Conservation (phyloP, 257 asterid species). For the Solanum microdontum region DNA sequence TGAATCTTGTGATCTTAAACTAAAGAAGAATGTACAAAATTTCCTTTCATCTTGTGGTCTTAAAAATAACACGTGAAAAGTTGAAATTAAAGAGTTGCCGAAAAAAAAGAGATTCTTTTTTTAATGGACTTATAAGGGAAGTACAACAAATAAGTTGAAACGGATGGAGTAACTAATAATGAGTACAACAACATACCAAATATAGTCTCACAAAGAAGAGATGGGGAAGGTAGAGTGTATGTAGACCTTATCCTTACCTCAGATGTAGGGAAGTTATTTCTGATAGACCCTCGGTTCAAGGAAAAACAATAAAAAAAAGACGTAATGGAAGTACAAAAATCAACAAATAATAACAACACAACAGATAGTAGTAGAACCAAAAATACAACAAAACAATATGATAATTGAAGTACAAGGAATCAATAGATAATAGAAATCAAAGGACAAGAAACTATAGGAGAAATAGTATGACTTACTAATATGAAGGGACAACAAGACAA, state of each 20-base stretch:
- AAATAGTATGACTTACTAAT: neutral
- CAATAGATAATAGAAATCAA: neutral
- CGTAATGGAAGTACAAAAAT: neutral
- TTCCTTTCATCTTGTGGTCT: neutral
- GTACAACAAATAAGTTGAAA: neutral
- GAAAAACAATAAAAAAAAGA: neutral
- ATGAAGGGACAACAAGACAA: neutral
- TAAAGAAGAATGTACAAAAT: neutral
- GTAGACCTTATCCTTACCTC: neutral
- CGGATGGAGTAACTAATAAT: neutral
- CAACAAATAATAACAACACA: neutral
- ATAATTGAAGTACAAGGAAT: neutral
- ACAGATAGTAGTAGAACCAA: neutral
- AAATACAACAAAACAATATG: neutral
- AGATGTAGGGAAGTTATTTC: neutral
- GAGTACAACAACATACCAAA: neutral
- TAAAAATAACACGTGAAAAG: neutral
- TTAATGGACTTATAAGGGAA: neutral
- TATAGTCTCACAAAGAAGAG: neutral
- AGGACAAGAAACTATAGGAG: neutral
- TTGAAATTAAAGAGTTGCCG: neutral
- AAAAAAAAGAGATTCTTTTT: neutral
- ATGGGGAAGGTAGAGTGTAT: neutral
- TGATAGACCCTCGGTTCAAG: neutral
- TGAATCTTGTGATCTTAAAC: neutral